Evolutionary conservation across 2,329 filamentous ascomycete genomes (phyloP).

Genomic region (Lecanicillium sp.): DNA sequence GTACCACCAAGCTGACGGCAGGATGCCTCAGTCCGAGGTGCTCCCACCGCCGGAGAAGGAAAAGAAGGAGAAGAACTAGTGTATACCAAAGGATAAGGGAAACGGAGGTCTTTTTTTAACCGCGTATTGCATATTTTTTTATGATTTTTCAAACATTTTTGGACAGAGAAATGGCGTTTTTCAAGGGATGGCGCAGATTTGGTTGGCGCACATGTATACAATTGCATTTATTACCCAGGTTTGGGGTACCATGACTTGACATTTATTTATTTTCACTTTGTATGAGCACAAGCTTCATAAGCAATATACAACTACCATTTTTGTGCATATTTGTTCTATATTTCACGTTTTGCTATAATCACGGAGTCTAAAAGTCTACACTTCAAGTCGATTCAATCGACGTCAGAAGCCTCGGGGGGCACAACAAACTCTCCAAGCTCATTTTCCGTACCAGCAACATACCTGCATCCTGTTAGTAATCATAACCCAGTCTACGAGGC

Average conservation of each 20-base stretch:
- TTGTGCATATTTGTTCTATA: not conserved
- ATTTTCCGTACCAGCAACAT: constrained; percentile 34
- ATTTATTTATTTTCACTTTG: not conserved
- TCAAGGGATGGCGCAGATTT: not conserved
- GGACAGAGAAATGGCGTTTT: not conserved
- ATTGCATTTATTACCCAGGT: not conserved
- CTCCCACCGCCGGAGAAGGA: constrained; percentile 22
- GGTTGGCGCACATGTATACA: not conserved
- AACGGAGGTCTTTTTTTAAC: too few species aligned
- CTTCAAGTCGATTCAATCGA: constrained; percentile 22
- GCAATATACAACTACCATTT: not conserved
- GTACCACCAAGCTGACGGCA: constrained; percentile 28
- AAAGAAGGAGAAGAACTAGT: constrained; percentile 3
- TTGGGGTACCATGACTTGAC: not conserved
- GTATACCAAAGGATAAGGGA: too few species aligned
- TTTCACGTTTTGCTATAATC: not conserved
- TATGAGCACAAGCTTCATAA: not conserved
- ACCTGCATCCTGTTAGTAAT: constrained; percentile 28
- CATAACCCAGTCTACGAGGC: not conserved
- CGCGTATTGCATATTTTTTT: not conserved
- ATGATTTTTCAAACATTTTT: not conserved
- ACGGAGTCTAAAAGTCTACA: not conserved
- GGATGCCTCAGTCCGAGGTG: constrained; percentile 12
- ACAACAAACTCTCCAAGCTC: constrained; percentile 32
- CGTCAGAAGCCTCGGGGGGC: constrained; percentile 28